Conservation (phyloP, 2,329 filamentous ascomycete genomes). For the Paecilomyces dactylethromorphus region DNA sequence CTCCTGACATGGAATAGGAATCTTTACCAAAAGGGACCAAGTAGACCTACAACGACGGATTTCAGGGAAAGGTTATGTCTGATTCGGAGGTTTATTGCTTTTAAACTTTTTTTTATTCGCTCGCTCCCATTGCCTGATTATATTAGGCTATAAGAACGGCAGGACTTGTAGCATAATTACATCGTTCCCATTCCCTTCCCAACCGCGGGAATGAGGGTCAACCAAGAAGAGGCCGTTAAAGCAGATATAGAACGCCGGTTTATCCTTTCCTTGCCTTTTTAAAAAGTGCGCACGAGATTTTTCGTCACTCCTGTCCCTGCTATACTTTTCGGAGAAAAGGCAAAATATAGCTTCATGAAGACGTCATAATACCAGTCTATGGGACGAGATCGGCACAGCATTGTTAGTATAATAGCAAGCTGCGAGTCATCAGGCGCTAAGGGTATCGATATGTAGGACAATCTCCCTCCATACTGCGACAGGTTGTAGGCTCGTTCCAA, state of each 20-base stretch:
- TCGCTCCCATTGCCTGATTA: background rate
- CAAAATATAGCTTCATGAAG: background rate
- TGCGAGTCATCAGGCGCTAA: background rate
- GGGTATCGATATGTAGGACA: background rate
- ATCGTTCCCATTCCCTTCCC: background rate
- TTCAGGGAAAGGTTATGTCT: background rate
- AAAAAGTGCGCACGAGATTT: slow-evolving; percentile 21
- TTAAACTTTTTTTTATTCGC: background rate
- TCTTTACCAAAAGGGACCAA: too few species aligned
- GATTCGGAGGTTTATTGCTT: background rate
- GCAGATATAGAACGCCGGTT: background rate
- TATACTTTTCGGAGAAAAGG: background rate
- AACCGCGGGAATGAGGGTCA: background rate
- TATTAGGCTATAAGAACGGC: background rate
- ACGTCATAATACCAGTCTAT: background rate
- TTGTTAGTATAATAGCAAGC: background rate
- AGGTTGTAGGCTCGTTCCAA: background rate
- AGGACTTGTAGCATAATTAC: background rate
- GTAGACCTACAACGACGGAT: too few species aligned
- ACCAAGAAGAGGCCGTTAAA: background rate
- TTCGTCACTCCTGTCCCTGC: slow-evolving; percentile 9
- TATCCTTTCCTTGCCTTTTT: slow-evolving; percentile 6
- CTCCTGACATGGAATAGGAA: too few species aligned
- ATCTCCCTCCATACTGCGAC: background rate
- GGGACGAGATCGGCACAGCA: background rate